phyloP scores from a whole-genome alignment of 495 filamentous ascomycete species.

The Annulohypoxylon maeteangense region DNA sequence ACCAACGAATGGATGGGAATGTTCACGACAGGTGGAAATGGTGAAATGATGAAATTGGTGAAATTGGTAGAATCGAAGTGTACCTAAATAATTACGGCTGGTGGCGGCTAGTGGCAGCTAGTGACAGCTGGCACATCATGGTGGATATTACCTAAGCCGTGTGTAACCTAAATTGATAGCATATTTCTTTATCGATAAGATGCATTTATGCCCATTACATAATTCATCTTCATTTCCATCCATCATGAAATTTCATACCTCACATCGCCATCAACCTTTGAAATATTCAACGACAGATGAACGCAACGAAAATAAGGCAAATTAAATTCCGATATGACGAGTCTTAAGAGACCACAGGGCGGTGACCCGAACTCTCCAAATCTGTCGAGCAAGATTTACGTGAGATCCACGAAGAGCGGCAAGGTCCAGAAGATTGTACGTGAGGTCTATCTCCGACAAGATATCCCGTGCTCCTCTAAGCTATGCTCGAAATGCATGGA shows the following conservation, averaged over 20 bases:
- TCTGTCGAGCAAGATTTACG: conserved; percentile 91
- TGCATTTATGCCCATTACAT: neutral
- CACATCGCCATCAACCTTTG: neutral
- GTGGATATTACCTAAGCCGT: too few relatives aligned
- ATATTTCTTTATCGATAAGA: conserved; percentile 43
- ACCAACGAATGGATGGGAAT: neutral
- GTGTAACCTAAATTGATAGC: too few relatives aligned
- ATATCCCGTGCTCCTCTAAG: conserved; percentile 96
- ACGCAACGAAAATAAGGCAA: conserved; percentile 19
- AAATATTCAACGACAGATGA: conserved; percentile 16
- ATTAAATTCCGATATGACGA: conserved; percentile 73
- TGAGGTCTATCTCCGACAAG: conserved; percentile 93
- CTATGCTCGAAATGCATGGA: conserved; percentile 79
- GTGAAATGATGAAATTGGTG: too few relatives aligned
- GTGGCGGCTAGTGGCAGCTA: neutral
- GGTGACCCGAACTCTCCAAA: conserved; percentile 76
- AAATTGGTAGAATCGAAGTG: neutral
- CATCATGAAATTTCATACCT: conserved; percentile 11
- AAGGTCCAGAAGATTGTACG: conserved; percentile 99
- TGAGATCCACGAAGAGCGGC: conserved; percentile 90
- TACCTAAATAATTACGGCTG: conserved; percentile 2
- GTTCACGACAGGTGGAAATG: too few relatives aligned
- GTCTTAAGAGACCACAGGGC: conserved; percentile 79
- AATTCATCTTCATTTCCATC: conserved; percentile 3
- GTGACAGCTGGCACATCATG: conserved; percentile 8